Conservation (phyloP, 2,329 filamentous ascomycete species). For the Penicillium italicum region DNA sequence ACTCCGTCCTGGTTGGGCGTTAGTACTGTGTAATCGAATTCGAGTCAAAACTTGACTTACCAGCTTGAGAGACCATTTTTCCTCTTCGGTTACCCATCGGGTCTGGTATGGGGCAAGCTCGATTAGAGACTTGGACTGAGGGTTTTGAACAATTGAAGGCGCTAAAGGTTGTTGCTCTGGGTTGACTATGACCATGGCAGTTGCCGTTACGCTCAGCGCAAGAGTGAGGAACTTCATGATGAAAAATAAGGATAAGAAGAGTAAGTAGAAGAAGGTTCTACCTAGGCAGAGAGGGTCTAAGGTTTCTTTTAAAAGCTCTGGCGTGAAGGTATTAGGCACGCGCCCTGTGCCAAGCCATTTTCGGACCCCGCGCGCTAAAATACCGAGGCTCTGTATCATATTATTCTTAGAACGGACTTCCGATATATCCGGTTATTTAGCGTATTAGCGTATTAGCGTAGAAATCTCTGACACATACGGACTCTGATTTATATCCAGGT, state of each 20-base stretch:
- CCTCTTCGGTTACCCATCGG: constrained; percentile 83
- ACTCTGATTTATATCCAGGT: not conserved
- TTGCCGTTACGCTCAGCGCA: constrained; percentile 35
- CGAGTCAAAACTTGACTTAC: constrained; percentile 50
- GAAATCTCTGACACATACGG: not conserved
- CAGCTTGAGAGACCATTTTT: constrained; percentile 87
- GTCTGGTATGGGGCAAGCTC: constrained; percentile 81
- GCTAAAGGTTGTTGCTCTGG: constrained; percentile 32
- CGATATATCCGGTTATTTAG: not conserved
- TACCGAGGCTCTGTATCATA: constrained; percentile 5
- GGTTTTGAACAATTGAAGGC: constrained; percentile 25
- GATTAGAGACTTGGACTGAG: constrained; percentile 61
- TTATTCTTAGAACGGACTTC: not conserved
- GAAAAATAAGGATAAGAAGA: not conserved
- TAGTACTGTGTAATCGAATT: not conserved
- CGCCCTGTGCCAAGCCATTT: constrained; percentile 22
- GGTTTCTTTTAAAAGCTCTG: constrained; percentile 11
- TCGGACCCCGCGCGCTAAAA: constrained; percentile 22
- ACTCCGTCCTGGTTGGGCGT: constrained; percentile 61
- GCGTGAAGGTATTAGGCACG: constrained; percentile 14
- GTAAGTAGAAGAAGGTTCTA: not conserved
- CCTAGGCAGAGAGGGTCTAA: not conserved
- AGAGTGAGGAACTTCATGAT: constrained; percentile 39
- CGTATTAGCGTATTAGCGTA: not conserved
- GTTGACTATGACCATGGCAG: constrained; percentile 32